Conservation (phyloP, 2,329 filamentous ascomycete species). For the Colletotrichum noveboracense region DNA sequence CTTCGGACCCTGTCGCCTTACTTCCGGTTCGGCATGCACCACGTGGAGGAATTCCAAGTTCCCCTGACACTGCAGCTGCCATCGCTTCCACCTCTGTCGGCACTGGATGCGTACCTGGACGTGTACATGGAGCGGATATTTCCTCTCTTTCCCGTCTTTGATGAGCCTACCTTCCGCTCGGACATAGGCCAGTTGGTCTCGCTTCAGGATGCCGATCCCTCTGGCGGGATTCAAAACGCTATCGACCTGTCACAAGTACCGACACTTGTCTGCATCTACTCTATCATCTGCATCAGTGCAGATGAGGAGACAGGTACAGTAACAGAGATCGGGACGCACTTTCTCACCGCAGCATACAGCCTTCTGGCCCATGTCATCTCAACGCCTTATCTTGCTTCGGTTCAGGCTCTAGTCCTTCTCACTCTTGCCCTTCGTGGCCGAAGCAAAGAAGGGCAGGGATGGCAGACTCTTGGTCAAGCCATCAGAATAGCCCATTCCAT, state of each 20-base stretch:
- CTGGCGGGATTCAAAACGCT: background rate
- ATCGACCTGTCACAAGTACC: slow-evolving; percentile 1
- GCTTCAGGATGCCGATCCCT: background rate
- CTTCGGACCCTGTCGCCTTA: slow-evolving; percentile 22
- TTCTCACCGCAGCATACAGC: slow-evolving; percentile 22
- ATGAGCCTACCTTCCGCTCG: slow-evolving; percentile 10
- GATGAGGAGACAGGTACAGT: slow-evolving; percentile 20
- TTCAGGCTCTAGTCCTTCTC: slow-evolving; percentile 26
- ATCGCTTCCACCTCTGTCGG: slow-evolving; percentile 8
- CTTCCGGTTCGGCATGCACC: slow-evolving; percentile 27
- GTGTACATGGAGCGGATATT: slow-evolving; percentile 25
- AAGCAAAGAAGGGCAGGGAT: slow-evolving; percentile 28
- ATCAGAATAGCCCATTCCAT: slow-evolving; percentile 29
- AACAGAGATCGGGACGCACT: slow-evolving; percentile 14
- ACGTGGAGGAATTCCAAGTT: slow-evolving; percentile 26
- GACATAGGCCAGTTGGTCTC: slow-evolving; percentile 8
- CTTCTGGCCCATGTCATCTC: slow-evolving; percentile 25
- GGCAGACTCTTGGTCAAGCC: slow-evolving; percentile 29
- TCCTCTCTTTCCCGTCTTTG: slow-evolving; percentile 26
- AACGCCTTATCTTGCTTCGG: slow-evolving; percentile 22
- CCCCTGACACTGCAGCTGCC: slow-evolving; percentile 19
- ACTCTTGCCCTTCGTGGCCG: slow-evolving; percentile 21
- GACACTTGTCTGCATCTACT: slow-evolving; percentile 17
- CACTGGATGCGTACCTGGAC: slow-evolving; percentile 9
- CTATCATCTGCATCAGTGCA: slow-evolving; percentile 23